Percentiles rank a stretch among this genome's conserved stretches.
Evolutionary conservation across 495 filamentous ascomycete genomes (phyloP).

Genomic region (Chaetomidium leptoderma): DNA sequence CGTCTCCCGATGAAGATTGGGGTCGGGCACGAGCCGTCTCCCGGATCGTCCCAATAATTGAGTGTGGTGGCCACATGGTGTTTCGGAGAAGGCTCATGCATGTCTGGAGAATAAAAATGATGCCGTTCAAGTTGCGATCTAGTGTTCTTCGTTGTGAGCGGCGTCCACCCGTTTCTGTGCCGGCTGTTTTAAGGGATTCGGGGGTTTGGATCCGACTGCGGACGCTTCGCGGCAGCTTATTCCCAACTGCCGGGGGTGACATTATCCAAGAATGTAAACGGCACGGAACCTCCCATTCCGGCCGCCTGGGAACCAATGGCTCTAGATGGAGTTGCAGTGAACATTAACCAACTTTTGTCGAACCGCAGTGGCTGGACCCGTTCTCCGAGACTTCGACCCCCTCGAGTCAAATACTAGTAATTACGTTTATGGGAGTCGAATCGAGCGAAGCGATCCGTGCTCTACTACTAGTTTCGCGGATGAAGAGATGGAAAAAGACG

Average conservation of each 20-base stretch:
- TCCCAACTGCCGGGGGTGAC: not conserved
- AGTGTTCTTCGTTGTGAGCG: no score
- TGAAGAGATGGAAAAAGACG: conserved; percentile 11
- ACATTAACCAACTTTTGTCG: not conserved
- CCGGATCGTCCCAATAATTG: conserved; percentile 58
- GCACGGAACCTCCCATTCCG: conserved; percentile 1
- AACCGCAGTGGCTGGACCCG: not conserved
- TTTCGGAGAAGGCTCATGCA: no score
- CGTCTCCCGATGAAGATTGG: conserved; percentile 46
- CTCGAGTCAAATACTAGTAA: no score
- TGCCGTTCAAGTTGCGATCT: no score
- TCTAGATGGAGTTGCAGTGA: not conserved
- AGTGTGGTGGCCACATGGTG: conserved; percentile 52
- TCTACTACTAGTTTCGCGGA: not conserved
- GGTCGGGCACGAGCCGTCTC: conserved; percentile 54
- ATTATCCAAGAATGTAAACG: not conserved
- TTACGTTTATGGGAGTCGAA: no score
- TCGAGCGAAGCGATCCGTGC: no score
- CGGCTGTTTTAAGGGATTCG: not conserved
- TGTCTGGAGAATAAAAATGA: no score
- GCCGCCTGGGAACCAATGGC: not conserved
- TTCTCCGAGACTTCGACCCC: no score
- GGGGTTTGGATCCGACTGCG: not conserved
- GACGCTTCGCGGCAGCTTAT: no score
- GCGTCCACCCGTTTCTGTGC: no score